Percentiles rank a stretch among this genome's conserved stretches.
phyloP scores from a whole-genome alignment of 139 green algal species.

The Trebouxia sp. region DNA sequence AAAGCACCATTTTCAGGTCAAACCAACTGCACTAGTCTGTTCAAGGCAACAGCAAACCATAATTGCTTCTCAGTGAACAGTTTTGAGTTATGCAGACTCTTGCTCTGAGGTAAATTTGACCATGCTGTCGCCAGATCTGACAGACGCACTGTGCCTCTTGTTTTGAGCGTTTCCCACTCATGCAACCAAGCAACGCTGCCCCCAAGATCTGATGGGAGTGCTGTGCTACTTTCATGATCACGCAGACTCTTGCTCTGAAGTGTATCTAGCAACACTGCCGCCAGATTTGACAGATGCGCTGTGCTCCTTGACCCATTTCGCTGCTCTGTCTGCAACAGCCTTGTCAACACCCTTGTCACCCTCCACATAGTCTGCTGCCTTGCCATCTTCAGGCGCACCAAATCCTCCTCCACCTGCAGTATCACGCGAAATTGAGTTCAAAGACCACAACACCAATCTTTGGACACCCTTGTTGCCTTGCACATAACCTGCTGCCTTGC shows the following conservation, averaged over 20 bases:
- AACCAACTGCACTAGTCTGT: too few relatives aligned
- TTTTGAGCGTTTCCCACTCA: too few relatives aligned
- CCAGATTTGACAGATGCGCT: slow-evolving; percentile 33
- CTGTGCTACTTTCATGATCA: too few relatives aligned
- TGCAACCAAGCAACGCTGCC: too few relatives aligned
- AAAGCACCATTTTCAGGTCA: too few relatives aligned
- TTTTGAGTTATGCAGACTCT: slow-evolving; percentile 65
- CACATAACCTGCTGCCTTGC: too few relatives aligned
- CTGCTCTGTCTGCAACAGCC: slow-evolving; percentile 15
- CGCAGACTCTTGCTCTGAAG: slow-evolving; percentile 51
- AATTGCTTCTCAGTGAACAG: too few relatives aligned
- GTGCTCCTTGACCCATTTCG: slow-evolving; percentile 15
- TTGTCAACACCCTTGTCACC: slow-evolving; percentile 1
- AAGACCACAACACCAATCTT: not conserved
- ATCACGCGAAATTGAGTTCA: not conserved
- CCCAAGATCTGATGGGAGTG: too few relatives aligned
- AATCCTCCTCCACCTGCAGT: slow-evolving; percentile 25
- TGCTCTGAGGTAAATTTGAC: slow-evolving; percentile 43
- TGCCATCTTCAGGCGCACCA: not conserved
- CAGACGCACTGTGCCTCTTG: slow-evolving; percentile 27
- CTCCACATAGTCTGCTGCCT: not conserved
- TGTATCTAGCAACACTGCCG: slow-evolving; percentile 49
- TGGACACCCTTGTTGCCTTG: too few relatives aligned
- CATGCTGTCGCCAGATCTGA: slow-evolving; percentile 44
- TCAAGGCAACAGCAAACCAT: too few relatives aligned